These are phyloP conservation scores for Entonaema liquescens DNA, from an alignment of 495 filamentous ascomycete species.

Conservation along the genomic window DNA sequence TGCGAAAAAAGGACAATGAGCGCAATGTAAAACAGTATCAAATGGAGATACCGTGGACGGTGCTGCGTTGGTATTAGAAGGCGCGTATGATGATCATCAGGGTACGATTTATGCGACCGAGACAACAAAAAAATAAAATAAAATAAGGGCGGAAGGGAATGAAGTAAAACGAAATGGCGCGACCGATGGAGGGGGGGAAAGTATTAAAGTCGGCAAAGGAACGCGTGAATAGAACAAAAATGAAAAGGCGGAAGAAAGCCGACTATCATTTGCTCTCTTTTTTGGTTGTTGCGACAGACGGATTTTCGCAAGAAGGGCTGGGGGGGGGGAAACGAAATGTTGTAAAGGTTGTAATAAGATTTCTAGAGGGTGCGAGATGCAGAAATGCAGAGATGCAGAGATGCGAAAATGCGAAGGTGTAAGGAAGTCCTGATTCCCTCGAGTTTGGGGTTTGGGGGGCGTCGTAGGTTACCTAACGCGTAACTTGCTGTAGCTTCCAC, in stretches of 20 bases:
- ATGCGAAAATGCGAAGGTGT: constrained; percentile 5
- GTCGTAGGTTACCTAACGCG: constrained; percentile 12
- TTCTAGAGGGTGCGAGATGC: constrained; percentile 31
- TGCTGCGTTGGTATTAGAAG: constrained; percentile 32
- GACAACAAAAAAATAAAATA: constrained; percentile 46
- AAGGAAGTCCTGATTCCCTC: constrained; percentile 17
- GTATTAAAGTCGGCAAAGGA: constrained; percentile 46
- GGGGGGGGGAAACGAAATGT: background rate
- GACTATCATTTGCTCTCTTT: constrained; percentile 30
- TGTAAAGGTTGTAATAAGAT: constrained; percentile 12
- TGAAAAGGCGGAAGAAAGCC: constrained; percentile 34
- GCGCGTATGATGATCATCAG: constrained; percentile 40
- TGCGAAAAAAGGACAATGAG: constrained; percentile 32
- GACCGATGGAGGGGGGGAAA: constrained; percentile 28
- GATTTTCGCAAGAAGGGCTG: background rate
- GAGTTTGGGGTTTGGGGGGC: constrained; percentile 19
- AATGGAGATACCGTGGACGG: constrained; percentile 17
- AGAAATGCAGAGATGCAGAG: constrained; percentile 4
- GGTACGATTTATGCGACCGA: constrained; percentile 24
- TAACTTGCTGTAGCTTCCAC: constrained; percentile 1
- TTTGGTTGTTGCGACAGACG: constrained; percentile 36
- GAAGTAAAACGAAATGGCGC: constrained; percentile 33
- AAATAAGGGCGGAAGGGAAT: constrained; percentile 32
- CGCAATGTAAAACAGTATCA: constrained; percentile 35
- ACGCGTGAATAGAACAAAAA: constrained; percentile 37